A percentile compares a stretch with the other conserved stretches of the same genome.
Conservation (phyloP, 371 early-diverging fungal species). For the Lichtheimia hyalospora region DNA sequence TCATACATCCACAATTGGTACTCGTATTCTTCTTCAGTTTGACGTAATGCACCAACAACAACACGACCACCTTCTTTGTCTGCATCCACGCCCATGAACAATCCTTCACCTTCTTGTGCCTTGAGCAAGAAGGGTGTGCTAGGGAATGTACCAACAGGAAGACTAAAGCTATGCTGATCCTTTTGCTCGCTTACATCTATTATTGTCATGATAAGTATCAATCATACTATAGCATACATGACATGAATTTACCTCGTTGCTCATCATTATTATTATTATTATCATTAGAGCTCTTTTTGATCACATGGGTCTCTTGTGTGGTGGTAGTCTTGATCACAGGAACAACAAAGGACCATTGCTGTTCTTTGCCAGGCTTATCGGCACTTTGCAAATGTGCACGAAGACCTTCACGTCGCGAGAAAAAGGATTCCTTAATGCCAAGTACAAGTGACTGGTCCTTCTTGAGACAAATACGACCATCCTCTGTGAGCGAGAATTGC, state of each 20-base stretch:
- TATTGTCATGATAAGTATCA: too few relatives aligned
- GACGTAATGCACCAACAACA: constrained; percentile 30
- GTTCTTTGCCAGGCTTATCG: constrained; percentile 12
- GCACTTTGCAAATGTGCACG: constrained; percentile 40
- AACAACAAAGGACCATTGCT: not conserved
- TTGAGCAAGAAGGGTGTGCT: constrained; percentile 35
- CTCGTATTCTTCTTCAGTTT: constrained; percentile 22
- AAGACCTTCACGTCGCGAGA: constrained; percentile 40
- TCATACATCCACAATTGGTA: constrained; percentile 55
- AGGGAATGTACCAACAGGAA: constrained; percentile 30
- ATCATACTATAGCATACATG: too few relatives aligned
- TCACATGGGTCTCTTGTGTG: not conserved
- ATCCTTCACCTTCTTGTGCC: constrained; percentile 21
- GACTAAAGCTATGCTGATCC: not conserved
- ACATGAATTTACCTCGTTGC: too few relatives aligned
- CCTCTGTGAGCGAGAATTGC: constrained; percentile 3
- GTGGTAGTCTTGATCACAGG: constrained; percentile 1
- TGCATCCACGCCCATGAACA: constrained; percentile 32
- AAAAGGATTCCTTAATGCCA: constrained; percentile 50
- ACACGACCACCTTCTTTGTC: constrained; percentile 25
- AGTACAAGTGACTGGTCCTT: constrained; percentile 41
- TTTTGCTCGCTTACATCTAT: too few relatives aligned
- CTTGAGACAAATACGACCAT: constrained; percentile 28
- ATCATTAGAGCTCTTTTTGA: not conserved
- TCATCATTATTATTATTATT: not conserved